Percentiles rank a stretch among this genome's conserved stretches.
phyloP scores from a whole-genome alignment of 306 rosid species.

The Prunus campanulata region DNA sequence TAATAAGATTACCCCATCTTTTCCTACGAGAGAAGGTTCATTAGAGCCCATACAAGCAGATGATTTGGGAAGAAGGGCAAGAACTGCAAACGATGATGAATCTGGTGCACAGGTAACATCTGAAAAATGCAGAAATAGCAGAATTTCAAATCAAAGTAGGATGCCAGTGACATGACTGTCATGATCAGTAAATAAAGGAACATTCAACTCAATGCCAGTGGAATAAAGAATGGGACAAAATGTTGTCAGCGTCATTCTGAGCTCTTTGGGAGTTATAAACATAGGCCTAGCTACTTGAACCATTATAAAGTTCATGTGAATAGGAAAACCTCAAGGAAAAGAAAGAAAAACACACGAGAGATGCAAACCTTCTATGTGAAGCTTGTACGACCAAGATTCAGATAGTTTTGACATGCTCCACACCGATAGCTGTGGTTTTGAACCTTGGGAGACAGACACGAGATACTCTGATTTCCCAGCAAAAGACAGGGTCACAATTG shows the following conservation, averaged over 20 bases:
- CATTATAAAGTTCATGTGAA: not conserved
- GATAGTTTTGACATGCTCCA: slow-evolving; percentile 70
- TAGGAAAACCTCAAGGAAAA: not conserved
- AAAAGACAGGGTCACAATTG: slow-evolving; percentile 61
- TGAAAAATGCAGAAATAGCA: slow-evolving; percentile 39
- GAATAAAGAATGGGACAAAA: not conserved
- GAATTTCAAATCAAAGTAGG: not conserved
- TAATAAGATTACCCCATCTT: slow-evolving; percentile 70
- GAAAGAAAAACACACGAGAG: not conserved
- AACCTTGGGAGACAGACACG: slow-evolving; percentile 65
- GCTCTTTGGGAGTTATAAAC: not conserved
- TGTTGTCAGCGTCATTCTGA: not conserved
- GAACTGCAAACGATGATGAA: slow-evolving; percentile 65
- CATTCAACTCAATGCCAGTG: not conserved
- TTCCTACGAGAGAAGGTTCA: slow-evolving; percentile 34
- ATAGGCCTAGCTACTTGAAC: not conserved
- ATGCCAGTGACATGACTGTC: not conserved
- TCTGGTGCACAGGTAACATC: slow-evolving; percentile 71
- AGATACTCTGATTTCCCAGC: slow-evolving; percentile 81
- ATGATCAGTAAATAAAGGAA: not conserved
- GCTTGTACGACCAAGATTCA: slow-evolving; percentile 77
- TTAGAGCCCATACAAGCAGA: slow-evolving; percentile 17
- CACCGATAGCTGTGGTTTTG: slow-evolving; percentile 64
- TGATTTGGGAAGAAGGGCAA: slow-evolving; percentile 65
- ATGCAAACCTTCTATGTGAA: slow-evolving; percentile 75